A percentile compares a stretch with the other conserved stretches of the same genome.
Conservation (phyloP, 371 early-diverging fungal species). For the Saksenaea vasiformis region DNA sequence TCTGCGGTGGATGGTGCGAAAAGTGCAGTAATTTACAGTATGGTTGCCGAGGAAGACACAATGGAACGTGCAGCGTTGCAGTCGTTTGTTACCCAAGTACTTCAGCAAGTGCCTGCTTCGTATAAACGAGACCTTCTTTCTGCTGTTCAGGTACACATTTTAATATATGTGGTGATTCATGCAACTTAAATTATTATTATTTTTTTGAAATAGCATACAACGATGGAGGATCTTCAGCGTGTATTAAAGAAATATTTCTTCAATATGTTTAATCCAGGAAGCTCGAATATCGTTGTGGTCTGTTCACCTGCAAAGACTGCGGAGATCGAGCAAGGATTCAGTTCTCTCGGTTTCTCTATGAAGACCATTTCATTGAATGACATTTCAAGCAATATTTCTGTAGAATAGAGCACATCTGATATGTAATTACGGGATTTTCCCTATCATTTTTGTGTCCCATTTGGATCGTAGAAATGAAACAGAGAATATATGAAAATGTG, state of each 20-base stretch:
- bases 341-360: constrained; percentile 35
- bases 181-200: not conserved
- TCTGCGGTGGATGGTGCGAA: constrained; percentile 66
- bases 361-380: constrained; percentile 39
- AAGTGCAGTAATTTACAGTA: constrained; percentile 64
- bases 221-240: constrained; percentile 41
- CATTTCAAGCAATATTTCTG: constrained; percentile 17
- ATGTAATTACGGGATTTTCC: not conserved
- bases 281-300: constrained; percentile 57
- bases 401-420: not conserved
- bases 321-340: constrained; percentile 49
- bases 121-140: constrained; percentile 55
- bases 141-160: constrained; percentile 42
- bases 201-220: constrained; percentile 41
- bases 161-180: not conserved
- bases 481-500: not conserved
- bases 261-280: constrained; percentile 54
- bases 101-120: constrained; percentile 56
- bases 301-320: constrained; percentile 55
- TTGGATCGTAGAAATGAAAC: not conserved
- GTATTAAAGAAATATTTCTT: constrained; percentile 53
- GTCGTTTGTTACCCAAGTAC: constrained; percentile 60
- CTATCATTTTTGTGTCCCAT: no score
- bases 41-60: constrained; percentile 59
- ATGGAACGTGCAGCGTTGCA: constrained; percentile 61